Base-by-base conservation (phyloP, 208 protist genomes). In the Trypanosoma scelopori region DNA sequence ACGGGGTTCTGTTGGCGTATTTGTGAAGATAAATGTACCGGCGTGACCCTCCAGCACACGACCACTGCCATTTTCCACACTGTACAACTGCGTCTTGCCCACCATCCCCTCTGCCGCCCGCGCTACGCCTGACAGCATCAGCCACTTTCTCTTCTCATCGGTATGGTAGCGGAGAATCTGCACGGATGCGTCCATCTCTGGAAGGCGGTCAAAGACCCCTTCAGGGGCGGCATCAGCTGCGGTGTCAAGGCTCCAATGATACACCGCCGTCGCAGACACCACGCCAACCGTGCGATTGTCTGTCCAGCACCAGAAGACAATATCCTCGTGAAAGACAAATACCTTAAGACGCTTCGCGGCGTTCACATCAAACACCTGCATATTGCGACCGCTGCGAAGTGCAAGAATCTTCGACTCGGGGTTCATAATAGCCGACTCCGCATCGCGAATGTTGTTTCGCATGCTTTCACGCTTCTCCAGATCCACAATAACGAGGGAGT, bases 311-410 rank as follows among this genome's bases (percentile, higher is more conserved):
- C 98, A 99, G 79, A 95, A 99, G 11, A 97, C 85, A 0, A 99
- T 89, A 52, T 93, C 85, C 61, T 99, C 97, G 32, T 72, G n/a
- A 68, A 99, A 98, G 18, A 82, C 70, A 50, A 74, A 69, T 42
- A 89, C 91, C 82, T 99, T 99, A 51, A 99, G 85, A 53, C 98
- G 96, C n/a, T 84, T 81, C 55, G 97, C 96, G 67, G 97, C 88
- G 27, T 99, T 97, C 58, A 99, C 81, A 75, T 99, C 97, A 74
- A 99, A 99, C 66, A 99, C 97, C 83, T 99, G 98, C n/a, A 99
- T 57, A 63, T 92, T 94, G 39, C 91, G 81, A 42, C 87, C 94
- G 46, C 96, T 98, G 71, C 98, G 97, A 11, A 99, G 79, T 1
- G 98, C 99, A 28, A 99, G 81, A 32, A 99, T 93, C 67, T 98